Conservation (phyloP, 805 yeast genomes). For the Pichia cabralensis region DNA sequence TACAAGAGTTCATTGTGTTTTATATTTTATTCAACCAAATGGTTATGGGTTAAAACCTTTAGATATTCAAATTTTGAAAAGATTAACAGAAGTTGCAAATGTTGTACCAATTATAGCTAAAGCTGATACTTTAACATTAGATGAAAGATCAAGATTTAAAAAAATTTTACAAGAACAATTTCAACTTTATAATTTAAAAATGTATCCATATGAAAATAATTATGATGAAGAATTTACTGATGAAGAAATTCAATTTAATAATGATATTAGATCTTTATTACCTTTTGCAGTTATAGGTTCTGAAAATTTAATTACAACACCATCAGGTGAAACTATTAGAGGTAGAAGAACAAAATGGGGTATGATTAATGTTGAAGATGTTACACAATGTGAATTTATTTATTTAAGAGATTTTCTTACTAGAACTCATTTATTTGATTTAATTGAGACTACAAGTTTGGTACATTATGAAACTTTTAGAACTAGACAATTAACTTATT, state of each 20-base stretch:
- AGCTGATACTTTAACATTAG: slow-evolving; percentile 78
- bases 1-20: slow-evolving; percentile 86
- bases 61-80: slow-evolving; percentile 74
- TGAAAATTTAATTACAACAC: slow-evolving; percentile 55
- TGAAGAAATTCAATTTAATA: slow-evolving; percentile 65
- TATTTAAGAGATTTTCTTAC: slow-evolving; percentile 90
- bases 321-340: slow-evolving; percentile 71
- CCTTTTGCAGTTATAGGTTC: slow-evolving; percentile 96
- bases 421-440: slow-evolving; percentile 90
- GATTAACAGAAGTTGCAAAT: slow-evolving; percentile 80
- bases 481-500: slow-evolving; percentile 84
- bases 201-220: slow-evolving; percentile 68
- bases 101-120: slow-evolving; percentile 95
- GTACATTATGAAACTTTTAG: slow-evolving; percentile 90
- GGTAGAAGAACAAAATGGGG: slow-evolving; percentile 96
- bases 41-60: slow-evolving; percentile 76
- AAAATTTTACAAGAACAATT: slow-evolving; percentile 70
- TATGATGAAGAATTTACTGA: slow-evolving; percentile 36
- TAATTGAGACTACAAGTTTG: slow-evolving; percentile 83
- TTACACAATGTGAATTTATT: slow-evolving; percentile 90
- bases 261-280: slow-evolving; percentile 62
- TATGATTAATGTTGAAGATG: slow-evolving; percentile 84
- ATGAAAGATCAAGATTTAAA: slow-evolving; percentile 76
- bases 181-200: slow-evolving; percentile 54
- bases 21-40: slow-evolving; percentile 86